These are phyloP conservation scores for Colletotrichum echinochloae DNA, from an alignment of 2,329 filamentous ascomycete species.

Conservation along the genomic window DNA sequence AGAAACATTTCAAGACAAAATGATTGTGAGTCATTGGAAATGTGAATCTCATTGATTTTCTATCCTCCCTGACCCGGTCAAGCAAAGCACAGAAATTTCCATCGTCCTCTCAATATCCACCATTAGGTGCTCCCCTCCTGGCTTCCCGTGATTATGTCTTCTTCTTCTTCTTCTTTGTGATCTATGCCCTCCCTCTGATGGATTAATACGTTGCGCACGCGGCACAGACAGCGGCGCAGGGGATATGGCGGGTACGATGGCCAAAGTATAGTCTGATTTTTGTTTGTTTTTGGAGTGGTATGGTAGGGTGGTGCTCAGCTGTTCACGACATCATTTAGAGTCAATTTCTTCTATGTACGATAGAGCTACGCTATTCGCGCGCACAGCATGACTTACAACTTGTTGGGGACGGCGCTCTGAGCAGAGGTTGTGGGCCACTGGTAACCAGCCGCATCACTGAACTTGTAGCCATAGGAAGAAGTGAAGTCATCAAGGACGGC, in stretches of 20 bases:
- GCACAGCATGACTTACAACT: slow-evolving; percentile 74
- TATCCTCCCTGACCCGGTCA: slow-evolving; percentile 30
- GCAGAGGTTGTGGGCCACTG: slow-evolving; percentile 89
- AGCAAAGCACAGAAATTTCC: slow-evolving; percentile 33
- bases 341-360: slow-evolving; percentile 40
- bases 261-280: slow-evolving; percentile 12
- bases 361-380: slow-evolving; percentile 36
- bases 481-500: slow-evolving; percentile 98
- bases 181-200: slow-evolving; percentile 39
- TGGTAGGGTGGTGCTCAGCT: slow-evolving; percentile 36
- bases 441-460: slow-evolving; percentile 95
- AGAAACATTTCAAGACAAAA: neutral
- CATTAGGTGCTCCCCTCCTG: slow-evolving; percentile 18
- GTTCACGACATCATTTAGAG: slow-evolving; percentile 36
- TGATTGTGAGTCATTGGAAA: slow-evolving; percentile 23
- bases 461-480: slow-evolving; percentile 98
- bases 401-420: slow-evolving; percentile 70
- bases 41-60: slow-evolving; percentile 40
- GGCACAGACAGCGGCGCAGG: slow-evolving; percentile 10
- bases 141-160: slow-evolving; percentile 38
- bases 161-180: slow-evolving; percentile 33
- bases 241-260: slow-evolving; percentile 28
- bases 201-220: slow-evolving; percentile 37
- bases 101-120: slow-evolving; percentile 30
- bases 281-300: slow-evolving; percentile 20